Evolutionary conservation across 345 rosid genomes (phyloP).

Genomic region (Hevea brasiliensis): DNA sequence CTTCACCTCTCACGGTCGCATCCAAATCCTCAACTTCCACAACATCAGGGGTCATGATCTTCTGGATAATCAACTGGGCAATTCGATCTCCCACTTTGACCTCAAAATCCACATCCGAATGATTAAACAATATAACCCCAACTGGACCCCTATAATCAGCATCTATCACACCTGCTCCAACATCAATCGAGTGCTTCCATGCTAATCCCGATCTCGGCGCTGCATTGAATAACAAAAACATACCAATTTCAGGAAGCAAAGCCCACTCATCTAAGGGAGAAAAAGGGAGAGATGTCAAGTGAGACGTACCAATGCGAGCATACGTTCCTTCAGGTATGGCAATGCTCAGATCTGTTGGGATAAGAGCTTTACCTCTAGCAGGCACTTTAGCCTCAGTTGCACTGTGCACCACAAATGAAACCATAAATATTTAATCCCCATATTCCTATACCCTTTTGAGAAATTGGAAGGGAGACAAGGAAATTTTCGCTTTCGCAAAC

Average conservation of each 20-base stretch:
- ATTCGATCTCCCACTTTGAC: constrained; percentile 65
- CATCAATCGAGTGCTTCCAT: constrained; percentile 78
- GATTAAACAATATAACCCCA: constrained; percentile 70
- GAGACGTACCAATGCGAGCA: constrained; percentile 59
- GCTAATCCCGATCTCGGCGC: constrained; percentile 81
- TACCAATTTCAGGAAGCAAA: neutral
- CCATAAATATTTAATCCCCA: neutral
- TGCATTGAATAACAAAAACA: neutral
- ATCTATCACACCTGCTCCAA: constrained; percentile 79
- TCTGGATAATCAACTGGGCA: constrained; percentile 74
- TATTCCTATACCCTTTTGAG: neutral
- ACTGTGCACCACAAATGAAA: constrained; percentile 24
- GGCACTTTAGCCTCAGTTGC: constrained; percentile 67
- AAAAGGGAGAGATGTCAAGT: too few species aligned
- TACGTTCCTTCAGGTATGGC: constrained; percentile 70
- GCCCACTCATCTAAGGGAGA: neutral
- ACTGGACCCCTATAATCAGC: constrained; percentile 82
- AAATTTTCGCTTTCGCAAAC: too few species aligned
- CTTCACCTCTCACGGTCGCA: constrained; percentile 66
- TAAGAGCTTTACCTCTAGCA: constrained; percentile 75
- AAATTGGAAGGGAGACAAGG: neutral
- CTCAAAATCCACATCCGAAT: constrained; percentile 60
- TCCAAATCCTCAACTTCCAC: constrained; percentile 71
- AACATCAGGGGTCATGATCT: constrained; percentile 64
- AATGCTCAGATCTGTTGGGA: constrained; percentile 76